phyloP scores from a whole-genome alignment of 345 rosid species.

The Gossypium thurberi region DNA sequence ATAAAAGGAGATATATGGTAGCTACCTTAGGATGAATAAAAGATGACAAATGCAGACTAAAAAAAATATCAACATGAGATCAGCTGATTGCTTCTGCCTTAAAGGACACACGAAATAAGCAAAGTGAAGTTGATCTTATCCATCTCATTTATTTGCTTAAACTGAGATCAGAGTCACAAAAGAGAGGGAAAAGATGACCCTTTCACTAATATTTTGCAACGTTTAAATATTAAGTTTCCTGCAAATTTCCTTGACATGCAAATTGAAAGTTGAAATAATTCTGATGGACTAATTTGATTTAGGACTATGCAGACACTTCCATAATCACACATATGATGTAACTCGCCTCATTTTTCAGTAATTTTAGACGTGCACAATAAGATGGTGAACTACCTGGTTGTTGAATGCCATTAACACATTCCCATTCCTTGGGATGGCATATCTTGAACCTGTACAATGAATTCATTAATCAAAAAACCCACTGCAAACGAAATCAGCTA shows the following conservation, averaged over 20 bases:
- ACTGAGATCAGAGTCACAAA: background rate
- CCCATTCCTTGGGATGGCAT: conserved; percentile 85
- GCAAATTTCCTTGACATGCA: conserved; percentile 1
- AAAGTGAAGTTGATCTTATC: background rate
- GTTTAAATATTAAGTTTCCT: background rate
- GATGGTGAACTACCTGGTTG: conserved; percentile 61
- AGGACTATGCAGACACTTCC: background rate
- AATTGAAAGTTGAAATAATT: background rate
- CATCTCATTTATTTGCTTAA: background rate
- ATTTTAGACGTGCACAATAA: background rate
- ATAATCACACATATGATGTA: background rate
- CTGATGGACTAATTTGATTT: background rate
- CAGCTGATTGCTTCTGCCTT: background rate
- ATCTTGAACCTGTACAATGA: conserved; percentile 71
- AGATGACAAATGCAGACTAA: background rate
- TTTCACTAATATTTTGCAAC: background rate
- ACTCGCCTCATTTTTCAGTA: background rate
- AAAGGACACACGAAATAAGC: background rate
- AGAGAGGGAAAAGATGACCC: background rate
- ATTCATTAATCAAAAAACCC: conserved; percentile 19
- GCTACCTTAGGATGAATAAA: background rate
- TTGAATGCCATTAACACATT: conserved; percentile 87
- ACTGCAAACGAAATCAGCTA: conserved; percentile 12
- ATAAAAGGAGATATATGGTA: background rate
- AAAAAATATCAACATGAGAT: background rate